Base-by-base conservation (phyloP, 495 filamentous ascomycete species). In the Penicillium paradoxum region DNA sequence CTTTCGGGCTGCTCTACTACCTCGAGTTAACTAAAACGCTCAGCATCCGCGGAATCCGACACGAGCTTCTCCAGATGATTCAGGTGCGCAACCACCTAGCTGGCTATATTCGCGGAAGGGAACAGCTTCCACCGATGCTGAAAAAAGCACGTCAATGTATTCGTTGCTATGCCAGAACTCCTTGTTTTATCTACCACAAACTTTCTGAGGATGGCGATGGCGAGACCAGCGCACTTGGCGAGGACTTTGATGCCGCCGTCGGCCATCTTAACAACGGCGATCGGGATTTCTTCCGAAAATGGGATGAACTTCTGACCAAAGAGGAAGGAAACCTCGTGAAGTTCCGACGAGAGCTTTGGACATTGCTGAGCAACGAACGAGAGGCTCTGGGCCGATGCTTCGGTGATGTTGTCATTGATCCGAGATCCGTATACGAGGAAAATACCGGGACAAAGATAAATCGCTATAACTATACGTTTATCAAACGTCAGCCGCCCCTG, bases 121-220 rank as follows among this genome's bases (percentile, higher is more conserved):
- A 83, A 47, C 79, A 87, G 33, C 79, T 97, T 27, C 93, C 93
- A 19, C 82, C 84, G 3, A 91, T 98, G 90, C 75, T 92, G 48
- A 86, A 83, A 67, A 87, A 83, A 60, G 74, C 85, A 37, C 81
- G 86, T 62, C 76, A 83, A 27, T 98, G 93, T 61, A 81, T 74
- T 18, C 84, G 79, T 51, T 98, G 93, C 63, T 98, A 95, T 67
- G 90, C 90, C 2, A 88, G 90, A 67, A 81, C 83, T 3, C 72
- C 91, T 15, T 98, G 93, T 63, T 93, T 97, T 62, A 83, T 95
- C 45, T 98, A 97, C 60, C 91, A 98, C 66, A 93, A 88, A 55
- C 82, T 97, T n/a, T 77, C 82, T 0, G 93, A 97, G 58, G 80
- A 85, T 57, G 93, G 93, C 1, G 79, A 86, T 57, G 84, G 87